Evolutionary conservation across 768 basidiomycete species (phyloP), one percentile per base, ranked within the genome.

Genomic region (Phaffia tasmanica): DNA sequence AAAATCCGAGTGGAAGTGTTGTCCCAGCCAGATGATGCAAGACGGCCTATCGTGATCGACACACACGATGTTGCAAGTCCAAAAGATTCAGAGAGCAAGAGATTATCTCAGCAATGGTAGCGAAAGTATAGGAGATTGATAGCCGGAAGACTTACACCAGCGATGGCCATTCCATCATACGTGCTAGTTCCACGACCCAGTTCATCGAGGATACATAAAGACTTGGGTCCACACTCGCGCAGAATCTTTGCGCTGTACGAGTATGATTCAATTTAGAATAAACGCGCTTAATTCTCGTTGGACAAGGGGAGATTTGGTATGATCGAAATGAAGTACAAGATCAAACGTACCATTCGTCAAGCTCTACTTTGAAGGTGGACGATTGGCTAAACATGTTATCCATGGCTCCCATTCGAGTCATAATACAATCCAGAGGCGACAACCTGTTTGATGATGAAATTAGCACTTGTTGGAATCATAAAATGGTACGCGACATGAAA

Each of bases 161-260:
- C 94, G 71, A 98, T 97, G 8, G 92, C 91, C 89, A 97, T 91
- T n/a, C 94, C 95, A 76, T 99, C 95, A 84, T 90, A 76, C 27
- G 95, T 98, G 0, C 92, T 94, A 1, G 95, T 98, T 30, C 95
- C 95, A 77, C 94, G 80, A 23, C 93, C 92, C 62, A 95, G 83
- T 79, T 97, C 92, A 74, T 99, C 95, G 21, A 99, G 79, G 65
- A 99, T 93, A 64, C 98, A 92, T 59, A 99, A 74, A 0, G 94
- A 95, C 66, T 84, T 87, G 0, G 95, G 93, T 5, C 95, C 95
- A 9, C 91, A 91, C 73, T 97, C 87, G 21, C 89, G 83, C 50
- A 97, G 80, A 71, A 97, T 93, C 76, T 94, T 94, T 46, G 64
- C 48, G 30, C 61, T 68, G n/a, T 42, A 5, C 14, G 21, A 42